Evolutionary conservation across 2,329 filamentous ascomycete genomes (phyloP).

Genomic region (Helicocarpus griseus): DNA sequence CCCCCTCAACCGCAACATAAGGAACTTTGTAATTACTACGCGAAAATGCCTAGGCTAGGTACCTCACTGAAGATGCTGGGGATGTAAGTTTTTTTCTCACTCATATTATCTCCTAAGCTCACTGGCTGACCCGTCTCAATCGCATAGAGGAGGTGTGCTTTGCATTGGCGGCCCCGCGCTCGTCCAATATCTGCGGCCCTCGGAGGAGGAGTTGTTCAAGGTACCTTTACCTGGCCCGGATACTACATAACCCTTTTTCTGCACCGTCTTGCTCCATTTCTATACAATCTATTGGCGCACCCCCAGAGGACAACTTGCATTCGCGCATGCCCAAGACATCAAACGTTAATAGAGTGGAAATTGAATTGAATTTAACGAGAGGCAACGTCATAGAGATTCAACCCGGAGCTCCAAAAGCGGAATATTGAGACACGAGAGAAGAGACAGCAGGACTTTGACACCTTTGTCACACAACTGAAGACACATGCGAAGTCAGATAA

Average conservation of each 20-base stretch:
- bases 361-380: neutral
- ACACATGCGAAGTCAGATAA: conserved; percentile 85
- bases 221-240: conserved; percentile 22
- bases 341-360: conserved; percentile 5
- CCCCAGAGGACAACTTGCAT: too few relatives aligned
- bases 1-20: too few relatives aligned
- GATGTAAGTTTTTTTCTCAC: conserved; percentile 6
- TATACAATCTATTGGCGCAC: too few relatives aligned
- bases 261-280: neutral
- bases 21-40: too few relatives aligned
- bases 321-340: too few relatives aligned
- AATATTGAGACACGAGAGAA: conserved; percentile 70
- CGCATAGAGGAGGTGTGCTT: conserved; percentile 55
- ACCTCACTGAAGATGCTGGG: conserved; percentile 3
- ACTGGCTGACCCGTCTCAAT: conserved; percentile 5
- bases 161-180: conserved; percentile 79
- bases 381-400: conserved; percentile 58
- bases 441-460: conserved; percentile 75
- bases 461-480: conserved; percentile 76
- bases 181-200: conserved; percentile 61
- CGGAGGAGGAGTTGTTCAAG: conserved; percentile 83
- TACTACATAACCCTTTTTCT: neutral
- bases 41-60: conserved; percentile 1
- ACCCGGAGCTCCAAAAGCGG: conserved; percentile 83
- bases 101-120: too few relatives aligned